Percentiles rank a stretch among this genome's conserved stretches.
Evolutionary conservation across 345 rosid species (phyloP).

Genomic region (Ricinus communis): DNA sequence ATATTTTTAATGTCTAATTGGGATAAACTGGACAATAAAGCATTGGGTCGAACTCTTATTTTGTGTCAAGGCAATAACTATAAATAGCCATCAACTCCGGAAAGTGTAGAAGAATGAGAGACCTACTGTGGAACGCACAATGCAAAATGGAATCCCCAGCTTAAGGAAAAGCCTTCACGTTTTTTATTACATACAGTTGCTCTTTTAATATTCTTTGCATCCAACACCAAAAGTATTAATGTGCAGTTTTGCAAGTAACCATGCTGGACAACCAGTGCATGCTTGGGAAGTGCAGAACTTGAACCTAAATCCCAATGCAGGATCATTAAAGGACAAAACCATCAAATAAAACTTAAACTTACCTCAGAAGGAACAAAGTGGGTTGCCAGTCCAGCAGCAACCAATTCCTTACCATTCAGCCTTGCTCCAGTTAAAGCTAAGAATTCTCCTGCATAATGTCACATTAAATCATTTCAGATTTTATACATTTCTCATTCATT

Average conservation of each 20-base stretch:
- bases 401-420: slow-evolving; percentile 79
- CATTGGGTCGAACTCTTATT: too few relatives aligned
- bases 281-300: background rate
- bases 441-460: slow-evolving; percentile 64
- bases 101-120: too few relatives aligned
- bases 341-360: slow-evolving; percentile 20
- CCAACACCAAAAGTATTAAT: background rate
- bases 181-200: background rate
- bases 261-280: background rate
- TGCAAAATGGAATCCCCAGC: too few relatives aligned
- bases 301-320: background rate
- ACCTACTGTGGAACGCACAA: too few relatives aligned
- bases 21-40: too few relatives aligned
- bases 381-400: slow-evolving; percentile 73
- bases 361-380: slow-evolving; percentile 89
- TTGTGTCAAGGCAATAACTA: too few relatives aligned
- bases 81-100: too few relatives aligned
- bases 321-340: too few relatives aligned
- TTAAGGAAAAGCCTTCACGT: too few relatives aligned
- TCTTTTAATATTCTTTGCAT: background rate
- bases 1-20: too few relatives aligned
- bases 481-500: background rate
- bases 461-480: slow-evolving; percentile 5
- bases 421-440: slow-evolving; percentile 88
- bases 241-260: background rate